Percentiles rank a stretch among this genome's conserved stretches.
Conservation (phyloP, 1,284 basidiomycete genomes). For the Ustilago hordei region DNA sequence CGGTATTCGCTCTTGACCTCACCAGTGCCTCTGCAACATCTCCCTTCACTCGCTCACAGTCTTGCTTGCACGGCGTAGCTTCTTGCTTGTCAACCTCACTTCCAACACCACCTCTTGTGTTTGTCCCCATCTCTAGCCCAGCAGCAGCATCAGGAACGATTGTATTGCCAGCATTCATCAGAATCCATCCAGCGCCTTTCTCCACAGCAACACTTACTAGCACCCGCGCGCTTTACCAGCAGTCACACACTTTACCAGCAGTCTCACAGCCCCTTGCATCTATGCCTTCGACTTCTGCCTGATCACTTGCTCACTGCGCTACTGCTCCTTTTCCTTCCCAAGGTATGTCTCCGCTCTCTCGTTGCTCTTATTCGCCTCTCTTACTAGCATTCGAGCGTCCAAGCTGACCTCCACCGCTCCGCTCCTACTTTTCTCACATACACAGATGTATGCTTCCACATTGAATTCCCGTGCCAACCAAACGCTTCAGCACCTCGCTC, state of each 20-base stretch:
- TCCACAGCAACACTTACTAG: background rate
- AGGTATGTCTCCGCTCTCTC: slow-evolving; percentile 7
- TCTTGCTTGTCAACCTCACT: background rate
- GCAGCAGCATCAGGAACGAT: slow-evolving; percentile 30
- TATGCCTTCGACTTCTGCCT: slow-evolving; percentile 20
- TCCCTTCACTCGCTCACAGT: background rate
- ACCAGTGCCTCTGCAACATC: background rate
- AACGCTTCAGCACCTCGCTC: slow-evolving; percentile 25
- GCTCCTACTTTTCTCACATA: background rate
- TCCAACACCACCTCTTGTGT: background rate
- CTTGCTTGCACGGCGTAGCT: background rate
- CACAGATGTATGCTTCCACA: slow-evolving; percentile 39
- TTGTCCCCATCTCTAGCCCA: background rate
- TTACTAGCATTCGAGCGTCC: background rate
- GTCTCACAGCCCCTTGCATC: slow-evolving; percentile 1
- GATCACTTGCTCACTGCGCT: slow-evolving; percentile 7
- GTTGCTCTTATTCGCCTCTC: background rate
- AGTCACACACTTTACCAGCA: background rate
- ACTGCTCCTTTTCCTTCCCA: slow-evolving; percentile 14
- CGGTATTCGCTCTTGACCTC: background rate
- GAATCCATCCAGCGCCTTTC: background rate
- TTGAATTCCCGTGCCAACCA: slow-evolving; percentile 17
- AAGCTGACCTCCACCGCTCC: slow-evolving; percentile 8
- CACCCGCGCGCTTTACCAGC: background rate
- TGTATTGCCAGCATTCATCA: slow-evolving; percentile 9